phyloP scores from a whole-genome alignment of 169 alveolate species.

The Eimeria sp. region DNA sequence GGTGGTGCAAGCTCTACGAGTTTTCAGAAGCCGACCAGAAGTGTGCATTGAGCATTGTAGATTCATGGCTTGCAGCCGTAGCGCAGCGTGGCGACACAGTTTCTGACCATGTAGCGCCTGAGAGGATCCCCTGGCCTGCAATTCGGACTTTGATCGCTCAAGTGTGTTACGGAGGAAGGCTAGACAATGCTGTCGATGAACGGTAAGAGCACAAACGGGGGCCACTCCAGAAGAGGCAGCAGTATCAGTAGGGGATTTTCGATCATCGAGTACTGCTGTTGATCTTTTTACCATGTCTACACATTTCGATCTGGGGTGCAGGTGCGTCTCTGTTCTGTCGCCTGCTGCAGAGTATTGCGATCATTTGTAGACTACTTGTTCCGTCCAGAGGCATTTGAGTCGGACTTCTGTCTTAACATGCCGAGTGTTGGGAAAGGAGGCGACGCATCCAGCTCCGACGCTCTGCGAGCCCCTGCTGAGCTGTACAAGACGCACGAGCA shows the following conservation, averaged over 20 bases:
- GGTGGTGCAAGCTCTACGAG: constrained; percentile 99
- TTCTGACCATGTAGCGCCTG: constrained; percentile 93
- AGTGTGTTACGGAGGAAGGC: constrained; percentile 98
- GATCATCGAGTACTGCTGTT: not conserved
- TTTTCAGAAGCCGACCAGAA: constrained; percentile 98
- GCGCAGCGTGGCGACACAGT: constrained; percentile 77
- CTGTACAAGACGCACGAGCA: constrained; percentile 79
- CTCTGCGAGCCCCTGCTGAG: constrained; percentile 56
- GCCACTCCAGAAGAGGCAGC: not conserved
- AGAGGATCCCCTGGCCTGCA: constrained; percentile 99
- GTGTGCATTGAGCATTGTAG: constrained; percentile 96
- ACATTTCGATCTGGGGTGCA: not conserved
- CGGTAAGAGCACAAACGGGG: constrained; percentile 80
- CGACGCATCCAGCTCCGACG: constrained; percentile 1
- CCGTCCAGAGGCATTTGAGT: constrained; percentile 75
- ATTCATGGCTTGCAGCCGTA: constrained; percentile 95
- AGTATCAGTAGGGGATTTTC: not conserved
- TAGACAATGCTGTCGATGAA: constrained; percentile 98
- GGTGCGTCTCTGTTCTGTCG: not conserved
- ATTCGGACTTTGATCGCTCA: constrained; percentile 95
- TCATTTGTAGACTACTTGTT: constrained; percentile 81
- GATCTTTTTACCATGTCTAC: not conserved
- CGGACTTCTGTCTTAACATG: constrained; percentile 69
- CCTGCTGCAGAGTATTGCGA: constrained; percentile 43
- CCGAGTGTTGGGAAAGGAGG: constrained; percentile 23